Base-by-base conservation (phyloP, 805 yeast species). In the Lipomyces sp. region DNA sequence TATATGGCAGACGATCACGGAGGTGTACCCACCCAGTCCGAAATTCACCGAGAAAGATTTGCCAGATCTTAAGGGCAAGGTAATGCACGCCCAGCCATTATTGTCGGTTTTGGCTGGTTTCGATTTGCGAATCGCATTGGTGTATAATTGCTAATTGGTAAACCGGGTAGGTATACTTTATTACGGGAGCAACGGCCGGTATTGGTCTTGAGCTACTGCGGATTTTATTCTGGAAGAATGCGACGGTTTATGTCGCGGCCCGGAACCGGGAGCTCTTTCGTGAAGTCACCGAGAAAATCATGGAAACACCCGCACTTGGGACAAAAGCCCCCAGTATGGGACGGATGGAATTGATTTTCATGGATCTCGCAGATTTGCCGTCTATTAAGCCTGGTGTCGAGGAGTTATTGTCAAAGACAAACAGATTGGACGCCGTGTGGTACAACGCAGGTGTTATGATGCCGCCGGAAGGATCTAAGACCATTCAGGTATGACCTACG, bases 361-460 rank as follows among this genome's bases (percentile, higher is more conserved):
- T 65, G 42, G 71, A 68, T 34, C 59, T 65, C 5, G 75, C 74
- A 45, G 87, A 85, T 71, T 74, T 85, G 64, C 64, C 77, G 4
- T 77, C 82, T 1, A 75, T 84, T 63, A 78, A 76, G 66, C 75
- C 79, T 0, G 85, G 80, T 0, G 78, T 76, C 11, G 73, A 73
- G 4, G 69, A 74, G 45, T 69, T 81, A 42, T 54, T 73, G 13
- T 50, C 59, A 4, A 66, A 71, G 33, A 77, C 78, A 24, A 64
- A 68, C 4, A 69, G 71, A 4, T 64, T 82, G 48, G 78, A 82
- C 60, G 74, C 79, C 1, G 75, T 80, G 29, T 74, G 82, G 39
- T 79, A 80, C 69, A 83, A 83, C 71, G 85, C 84, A 10, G 84
- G 84, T 42, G 79, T 83, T 2, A 80, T 81, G 82, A 65, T 62